These are phyloP conservation scores for Aureobasidium leucospermi DNA, from an alignment of 2,329 filamentous ascomycete genomes.

Conservation along the genomic window DNA sequence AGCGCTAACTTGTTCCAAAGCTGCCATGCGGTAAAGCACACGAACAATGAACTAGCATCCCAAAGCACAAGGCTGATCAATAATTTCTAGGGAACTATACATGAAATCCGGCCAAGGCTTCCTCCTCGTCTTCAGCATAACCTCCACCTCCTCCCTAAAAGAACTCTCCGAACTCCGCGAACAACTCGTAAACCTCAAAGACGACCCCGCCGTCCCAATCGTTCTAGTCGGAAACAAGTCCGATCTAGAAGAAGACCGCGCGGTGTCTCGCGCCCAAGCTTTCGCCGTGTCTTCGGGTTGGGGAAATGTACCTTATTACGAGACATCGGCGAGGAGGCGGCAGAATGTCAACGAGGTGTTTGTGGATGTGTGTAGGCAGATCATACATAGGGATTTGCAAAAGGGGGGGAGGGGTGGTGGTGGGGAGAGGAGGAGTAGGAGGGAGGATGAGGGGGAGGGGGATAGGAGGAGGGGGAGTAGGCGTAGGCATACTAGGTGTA, in stretches of 20 bases:
- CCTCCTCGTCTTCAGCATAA: constrained; percentile 86
- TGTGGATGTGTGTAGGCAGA: constrained; percentile 33
- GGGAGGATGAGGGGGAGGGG: background rate
- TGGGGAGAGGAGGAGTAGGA: background rate
- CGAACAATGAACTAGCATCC: background rate
- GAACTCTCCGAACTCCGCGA: constrained; percentile 77
- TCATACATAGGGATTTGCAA: constrained; percentile 24
- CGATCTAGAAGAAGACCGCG: constrained; percentile 78
- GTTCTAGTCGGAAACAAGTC: constrained; percentile 91
- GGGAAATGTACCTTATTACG: constrained; percentile 83
- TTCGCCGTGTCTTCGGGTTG: constrained; percentile 81
- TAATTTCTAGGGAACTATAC: constrained; percentile 60
- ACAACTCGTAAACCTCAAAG: constrained; percentile 86
- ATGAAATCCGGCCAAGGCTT: constrained; percentile 94
- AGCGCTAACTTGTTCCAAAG: constrained; percentile 28
- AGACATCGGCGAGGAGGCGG: constrained; percentile 73
- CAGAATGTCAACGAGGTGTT: constrained; percentile 91
- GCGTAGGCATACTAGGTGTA: constrained; percentile 3
- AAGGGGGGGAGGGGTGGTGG: background rate
- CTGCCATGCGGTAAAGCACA: constrained; percentile 48
- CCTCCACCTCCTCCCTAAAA: constrained; percentile 71
- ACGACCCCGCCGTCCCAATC: constrained; percentile 64
- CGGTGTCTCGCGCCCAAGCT: constrained; percentile 68
- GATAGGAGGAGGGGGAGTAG: background rate
- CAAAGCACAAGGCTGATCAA: background rate